Evolutionary conservation across 2,329 filamentous ascomycete genomes (phyloP).

Genomic region (Xylaria sp.): DNA sequence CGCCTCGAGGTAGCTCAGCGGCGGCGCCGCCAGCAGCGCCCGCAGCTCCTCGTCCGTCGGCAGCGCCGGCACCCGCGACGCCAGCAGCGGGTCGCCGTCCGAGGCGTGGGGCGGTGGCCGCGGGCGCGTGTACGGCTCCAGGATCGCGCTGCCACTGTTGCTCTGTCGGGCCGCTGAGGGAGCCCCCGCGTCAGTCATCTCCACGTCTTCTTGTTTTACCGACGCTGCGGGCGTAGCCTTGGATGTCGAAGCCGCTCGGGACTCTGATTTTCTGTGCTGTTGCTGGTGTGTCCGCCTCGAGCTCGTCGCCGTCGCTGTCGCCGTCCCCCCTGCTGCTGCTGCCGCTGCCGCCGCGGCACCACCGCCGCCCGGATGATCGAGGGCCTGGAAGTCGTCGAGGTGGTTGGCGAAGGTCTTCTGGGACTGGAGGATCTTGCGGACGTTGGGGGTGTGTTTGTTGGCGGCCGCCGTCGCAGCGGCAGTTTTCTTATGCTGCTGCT

Average conservation of each 20-base stretch:
- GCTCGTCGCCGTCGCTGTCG: constrained; percentile 2
- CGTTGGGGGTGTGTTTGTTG: constrained; percentile 66
- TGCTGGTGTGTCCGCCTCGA: background rate
- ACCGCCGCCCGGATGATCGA: constrained; percentile 34
- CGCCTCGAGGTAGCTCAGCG: constrained; percentile 70
- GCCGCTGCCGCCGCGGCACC: constrained; percentile 32
- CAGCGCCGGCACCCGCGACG: constrained; percentile 58
- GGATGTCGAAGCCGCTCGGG: constrained; percentile 16
- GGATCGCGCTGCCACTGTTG: constrained; percentile 32
- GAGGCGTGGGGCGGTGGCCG: constrained; percentile 41
- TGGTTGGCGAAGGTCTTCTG: constrained; percentile 85
- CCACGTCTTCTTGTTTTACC: constrained; percentile 37
- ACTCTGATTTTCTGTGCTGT: constrained; percentile 7
- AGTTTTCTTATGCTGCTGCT: constrained; percentile 33
- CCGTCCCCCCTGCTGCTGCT: constrained; percentile 13
- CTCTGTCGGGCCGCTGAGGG: constrained; percentile 14
- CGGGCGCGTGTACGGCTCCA: constrained; percentile 19
- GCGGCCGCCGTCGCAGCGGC: too few relatives aligned
- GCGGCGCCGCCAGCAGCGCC: constrained; percentile 63
- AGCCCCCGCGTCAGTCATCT: constrained; percentile 45
- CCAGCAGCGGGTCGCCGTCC: constrained; percentile 62
- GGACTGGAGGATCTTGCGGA: constrained; percentile 76
- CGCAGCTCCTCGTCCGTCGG: constrained; percentile 65
- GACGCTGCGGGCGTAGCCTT: constrained; percentile 9
- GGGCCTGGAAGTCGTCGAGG: constrained; percentile 76